Evolutionary conservation across 495 filamentous ascomycete species (phyloP), one percentile per base, ranked within the genome.

Genomic region (Talaromyces thailandensis): DNA sequence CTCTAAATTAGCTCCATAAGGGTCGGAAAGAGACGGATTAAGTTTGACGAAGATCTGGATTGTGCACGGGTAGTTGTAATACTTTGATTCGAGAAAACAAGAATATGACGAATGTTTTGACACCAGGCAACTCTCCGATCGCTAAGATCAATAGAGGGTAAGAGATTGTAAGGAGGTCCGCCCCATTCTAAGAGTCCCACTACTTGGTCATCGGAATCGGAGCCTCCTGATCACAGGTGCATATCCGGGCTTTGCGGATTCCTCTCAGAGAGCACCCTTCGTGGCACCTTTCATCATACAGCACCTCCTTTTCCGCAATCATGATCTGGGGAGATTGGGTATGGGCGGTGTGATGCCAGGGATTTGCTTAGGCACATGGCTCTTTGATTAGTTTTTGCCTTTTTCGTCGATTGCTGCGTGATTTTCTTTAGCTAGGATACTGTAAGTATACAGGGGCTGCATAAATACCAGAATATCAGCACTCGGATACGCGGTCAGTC

Each of bases 331-430:
- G 57, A 26, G 23, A 43, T 40, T 23, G 12, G 3, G 29, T 14
- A 45, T 26, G 11, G 23, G 57, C 35, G 35, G 32, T 59, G 57
- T 59, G 32, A 59, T 24, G 57, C 57, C 23, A 59, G 57, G 57
- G 57, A 43, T 26, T 43, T 40, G 35, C n/a, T 7, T 24, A 45
- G 57, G 37, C 57, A 67, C 67, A 2, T 68, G 52, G 6, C 66
- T 63, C 0, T 79, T 53, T 53, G 31, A 28, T 25, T 82, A 63
- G 79, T 70, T 1, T 79, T 40, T 23, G 24, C 57, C 31, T 21
- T 48, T 48, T 48, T n/a, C 14, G 43, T 48, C 16, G 6, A 18
- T 21, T 23, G 43, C 7, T 21, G 35, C 35, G 11, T 40, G 9
- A 48, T 1, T 43, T 43, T n/a, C 12, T 9, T 48, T 21, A 12